Base-by-base conservation (phyloP, 75 land plant genomes). In the Pinus albicaulis region DNA sequence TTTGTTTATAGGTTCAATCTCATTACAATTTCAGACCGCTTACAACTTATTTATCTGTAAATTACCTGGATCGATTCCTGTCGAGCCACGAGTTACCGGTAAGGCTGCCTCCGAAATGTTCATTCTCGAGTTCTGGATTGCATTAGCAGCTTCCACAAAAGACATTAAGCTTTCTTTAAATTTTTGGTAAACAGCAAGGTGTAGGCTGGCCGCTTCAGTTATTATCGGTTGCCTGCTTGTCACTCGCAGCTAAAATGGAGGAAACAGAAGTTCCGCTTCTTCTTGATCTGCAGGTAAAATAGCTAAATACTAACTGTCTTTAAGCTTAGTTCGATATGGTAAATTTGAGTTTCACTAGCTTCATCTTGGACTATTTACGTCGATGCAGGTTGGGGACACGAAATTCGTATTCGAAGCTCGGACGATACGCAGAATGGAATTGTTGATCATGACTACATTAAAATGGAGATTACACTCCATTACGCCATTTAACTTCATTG, bases 241-340 rank as follows among this genome's bases (percentile, higher is more conserved):
- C 93, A 48, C 62, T 92, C 53, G 94, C 94, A 15, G 92, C 93
- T 13, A 92, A 92, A 77, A 87, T 92, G 92, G 94, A 92, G 77
- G 94, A 92, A 74, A 87, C 88, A 16, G 79, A 84, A 20, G 98
- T 95, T 26, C 98, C 98, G 31, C 73, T 82, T 7, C 82, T 94
- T 7, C 70, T 86, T 19, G 93, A 92, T 57, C 60, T 92, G 8
- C 93, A 91, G 79, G 79, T 89, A 77, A 52, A 66, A 66, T 66
- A 66, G 10, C 38, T 7, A 15, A 61, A 14, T 24, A 3, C 53
- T 61, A 11, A 61, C 22, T n/a, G 34, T 26, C 22, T 48, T 48
- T 19, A n/a, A 24, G 24, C 64, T 26, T 10, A 26, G 64, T 66
- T 66, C 41, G 11, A 36, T 38, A 38, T 66, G 22, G 70, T 66